These are phyloP conservation scores for Leptographium flavum DNA, from an alignment of 2,329 filamentous ascomycete species.

Conservation along the genomic window DNA sequence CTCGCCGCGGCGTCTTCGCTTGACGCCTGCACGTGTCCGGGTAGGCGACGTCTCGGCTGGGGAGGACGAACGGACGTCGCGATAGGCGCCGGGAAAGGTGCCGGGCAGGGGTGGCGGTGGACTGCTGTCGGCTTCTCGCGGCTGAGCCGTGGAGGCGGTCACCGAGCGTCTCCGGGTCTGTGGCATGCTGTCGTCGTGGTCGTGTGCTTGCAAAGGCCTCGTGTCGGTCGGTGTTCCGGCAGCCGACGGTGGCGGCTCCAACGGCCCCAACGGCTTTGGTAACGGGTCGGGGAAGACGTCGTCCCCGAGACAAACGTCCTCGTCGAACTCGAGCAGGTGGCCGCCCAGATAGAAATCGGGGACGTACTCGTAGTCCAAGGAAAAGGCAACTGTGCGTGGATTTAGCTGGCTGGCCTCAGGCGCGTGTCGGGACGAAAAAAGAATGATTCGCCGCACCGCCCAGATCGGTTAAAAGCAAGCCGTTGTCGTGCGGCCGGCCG, in stretches of 20 bases:
- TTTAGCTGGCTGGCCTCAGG: background rate
- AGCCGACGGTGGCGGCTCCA: no score
- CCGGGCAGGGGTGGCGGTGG: background rate
- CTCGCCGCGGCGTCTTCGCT: conserved; percentile 1
- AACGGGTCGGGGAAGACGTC: no score
- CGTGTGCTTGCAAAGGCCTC: no score
- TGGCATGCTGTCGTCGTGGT: conserved; percentile 2
- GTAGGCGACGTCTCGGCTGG: background rate
- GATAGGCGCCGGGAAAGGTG: background rate
- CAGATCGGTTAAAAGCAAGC: background rate
- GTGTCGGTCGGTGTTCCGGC: background rate
- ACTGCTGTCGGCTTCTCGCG: no score
- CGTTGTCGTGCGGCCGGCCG: background rate
- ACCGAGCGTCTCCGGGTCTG: conserved; percentile 2
- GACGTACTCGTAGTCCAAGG: background rate
- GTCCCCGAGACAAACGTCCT: no score
- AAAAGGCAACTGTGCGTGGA: background rate
- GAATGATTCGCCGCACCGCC: background rate
- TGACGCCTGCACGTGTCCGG: background rate
- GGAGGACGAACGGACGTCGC: background rate
- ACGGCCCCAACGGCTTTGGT: no score
- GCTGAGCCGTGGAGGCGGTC: background rate
- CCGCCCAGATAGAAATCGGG: background rate
- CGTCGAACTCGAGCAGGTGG: background rate
- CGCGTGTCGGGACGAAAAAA: background rate